Evolutionary conservation across 495 filamentous ascomycete species (phyloP).

Genomic region (Penicillium canescens): DNA sequence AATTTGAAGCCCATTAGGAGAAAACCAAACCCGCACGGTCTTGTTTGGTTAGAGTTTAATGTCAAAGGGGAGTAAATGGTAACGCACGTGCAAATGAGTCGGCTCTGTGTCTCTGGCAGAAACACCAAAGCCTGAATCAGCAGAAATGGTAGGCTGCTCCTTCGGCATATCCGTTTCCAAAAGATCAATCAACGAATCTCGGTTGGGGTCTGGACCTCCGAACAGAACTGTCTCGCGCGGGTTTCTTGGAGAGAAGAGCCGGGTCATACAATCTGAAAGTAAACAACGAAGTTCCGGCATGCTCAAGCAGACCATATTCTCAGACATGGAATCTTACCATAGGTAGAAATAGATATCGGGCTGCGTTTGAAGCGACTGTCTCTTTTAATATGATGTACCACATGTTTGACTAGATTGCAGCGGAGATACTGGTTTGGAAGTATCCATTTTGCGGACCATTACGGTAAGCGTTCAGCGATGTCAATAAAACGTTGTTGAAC

Average conservation of each 20-base stretch:
- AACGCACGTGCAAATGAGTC: background rate
- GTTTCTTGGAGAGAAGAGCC: background rate
- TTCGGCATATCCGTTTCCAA: background rate
- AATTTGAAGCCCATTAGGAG: background rate
- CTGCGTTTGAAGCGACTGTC: too few relatives aligned
- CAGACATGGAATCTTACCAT: too few relatives aligned
- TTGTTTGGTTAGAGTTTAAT: background rate
- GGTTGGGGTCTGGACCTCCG: slow-evolving; percentile 1
- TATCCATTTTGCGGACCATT: too few relatives aligned
- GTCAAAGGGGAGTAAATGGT: background rate
- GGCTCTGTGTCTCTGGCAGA: background rate
- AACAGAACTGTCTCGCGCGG: slow-evolving; percentile 3
- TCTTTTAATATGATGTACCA: too few relatives aligned
- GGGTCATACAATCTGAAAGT: background rate
- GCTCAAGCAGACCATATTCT: too few relatives aligned
- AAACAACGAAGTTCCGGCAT: too few relatives aligned
- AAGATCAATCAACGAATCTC: background rate
- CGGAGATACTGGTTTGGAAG: too few relatives aligned
- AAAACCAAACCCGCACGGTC: background rate
- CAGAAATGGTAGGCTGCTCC: background rate
- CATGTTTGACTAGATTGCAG: too few relatives aligned
- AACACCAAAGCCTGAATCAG: background rate
- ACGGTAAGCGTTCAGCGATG: too few relatives aligned
- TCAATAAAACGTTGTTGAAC: too few relatives aligned
- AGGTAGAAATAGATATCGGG: too few relatives aligned